Percentiles rank a stretch among this genome's conserved stretches.
phyloP scores from a whole-genome alignment of 2,329 filamentous ascomycete species.

The Colletotrichum euphorbiae region DNA sequence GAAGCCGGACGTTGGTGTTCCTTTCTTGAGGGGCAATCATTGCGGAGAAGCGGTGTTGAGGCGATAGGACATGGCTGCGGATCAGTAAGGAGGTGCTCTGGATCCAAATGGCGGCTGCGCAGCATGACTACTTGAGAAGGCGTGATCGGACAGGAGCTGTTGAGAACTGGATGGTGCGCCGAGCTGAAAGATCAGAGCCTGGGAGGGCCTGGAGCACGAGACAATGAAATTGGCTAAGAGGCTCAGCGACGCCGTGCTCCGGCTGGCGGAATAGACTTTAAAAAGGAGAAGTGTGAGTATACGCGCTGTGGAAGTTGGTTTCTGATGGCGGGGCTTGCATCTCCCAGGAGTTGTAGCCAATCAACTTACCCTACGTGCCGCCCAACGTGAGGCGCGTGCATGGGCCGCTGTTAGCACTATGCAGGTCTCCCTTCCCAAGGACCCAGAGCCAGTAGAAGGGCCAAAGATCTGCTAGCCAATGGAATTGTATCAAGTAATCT shows the following conservation, averaged over 20 bases:
- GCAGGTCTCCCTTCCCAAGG: too few relatives aligned
- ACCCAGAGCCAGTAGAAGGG: too few relatives aligned
- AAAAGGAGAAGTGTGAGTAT: conserved; percentile 5
- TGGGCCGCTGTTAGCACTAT: too few relatives aligned
- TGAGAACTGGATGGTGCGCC: conserved; percentile 3
- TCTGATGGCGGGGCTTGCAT: conserved; percentile 10
- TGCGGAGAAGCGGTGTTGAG: conserved; percentile 20
- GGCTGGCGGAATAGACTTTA: conserved; percentile 9
- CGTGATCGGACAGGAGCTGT: conserved; percentile 16
- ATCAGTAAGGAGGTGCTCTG: conserved; percentile 17
- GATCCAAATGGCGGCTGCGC: conserved; percentile 3
- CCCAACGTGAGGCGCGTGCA: too few relatives aligned
- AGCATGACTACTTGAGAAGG: conserved; percentile 14
- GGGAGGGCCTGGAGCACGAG: conserved; percentile 9
- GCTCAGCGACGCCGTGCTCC: conserved; percentile 9
- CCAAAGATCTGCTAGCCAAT: too few relatives aligned
- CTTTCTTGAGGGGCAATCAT: conserved; percentile 22
- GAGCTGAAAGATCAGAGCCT: conserved; percentile 10
- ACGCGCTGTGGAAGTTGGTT: conserved; percentile 10
- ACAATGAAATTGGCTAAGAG: conserved; percentile 11
- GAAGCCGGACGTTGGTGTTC: conserved; percentile 43
- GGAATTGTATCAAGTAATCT: too few relatives aligned
- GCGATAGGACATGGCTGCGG: conserved; percentile 21
- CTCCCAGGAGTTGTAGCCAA: conserved; percentile 8
- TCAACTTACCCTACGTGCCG: not conserved